phyloP scores from a whole-genome alignment of 192 early-diverging fungal genomes.

The Piromyces finnis region DNA sequence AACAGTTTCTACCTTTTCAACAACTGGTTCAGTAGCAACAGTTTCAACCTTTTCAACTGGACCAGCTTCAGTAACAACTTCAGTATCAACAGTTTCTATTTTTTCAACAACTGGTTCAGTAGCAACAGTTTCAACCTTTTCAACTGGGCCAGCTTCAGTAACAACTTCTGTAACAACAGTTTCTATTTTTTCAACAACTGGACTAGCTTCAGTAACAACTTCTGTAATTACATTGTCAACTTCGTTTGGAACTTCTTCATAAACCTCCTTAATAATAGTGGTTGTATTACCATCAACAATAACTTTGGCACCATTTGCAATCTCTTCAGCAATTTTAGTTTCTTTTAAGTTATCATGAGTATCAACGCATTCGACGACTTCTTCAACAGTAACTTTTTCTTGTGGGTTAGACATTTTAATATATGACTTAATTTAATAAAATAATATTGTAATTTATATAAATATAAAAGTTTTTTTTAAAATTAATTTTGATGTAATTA shows the following conservation, averaged over 20 bases:
- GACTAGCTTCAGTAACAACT: not conserved
- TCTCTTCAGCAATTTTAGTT: not conserved
- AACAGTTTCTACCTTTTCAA: not conserved
- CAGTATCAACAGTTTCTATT: not conserved
- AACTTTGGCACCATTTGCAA: not conserved
- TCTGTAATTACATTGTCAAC: not conserved
- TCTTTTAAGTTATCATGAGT: not conserved
- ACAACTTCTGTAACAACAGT: not conserved
- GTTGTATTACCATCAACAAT: not conserved
- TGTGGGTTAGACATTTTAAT: not conserved
- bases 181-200: not conserved
- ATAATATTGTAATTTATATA: too few relatives aligned
- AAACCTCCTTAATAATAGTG: not conserved
- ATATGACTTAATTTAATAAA: too few relatives aligned
- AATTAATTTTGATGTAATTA: too few relatives aligned
- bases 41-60: not conserved
- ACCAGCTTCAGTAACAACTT: not conserved
- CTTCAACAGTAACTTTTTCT: not conserved
- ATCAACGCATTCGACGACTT: not conserved
- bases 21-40: not conserved
- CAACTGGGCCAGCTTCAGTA: not conserved
- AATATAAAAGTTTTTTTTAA: too few relatives aligned
- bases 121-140: too few relatives aligned
- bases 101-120: not conserved
- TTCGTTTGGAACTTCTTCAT: not conserved